Conservation (phyloP, 2,329 filamentous ascomycete species). For the Aspergillus alliaceus region DNA sequence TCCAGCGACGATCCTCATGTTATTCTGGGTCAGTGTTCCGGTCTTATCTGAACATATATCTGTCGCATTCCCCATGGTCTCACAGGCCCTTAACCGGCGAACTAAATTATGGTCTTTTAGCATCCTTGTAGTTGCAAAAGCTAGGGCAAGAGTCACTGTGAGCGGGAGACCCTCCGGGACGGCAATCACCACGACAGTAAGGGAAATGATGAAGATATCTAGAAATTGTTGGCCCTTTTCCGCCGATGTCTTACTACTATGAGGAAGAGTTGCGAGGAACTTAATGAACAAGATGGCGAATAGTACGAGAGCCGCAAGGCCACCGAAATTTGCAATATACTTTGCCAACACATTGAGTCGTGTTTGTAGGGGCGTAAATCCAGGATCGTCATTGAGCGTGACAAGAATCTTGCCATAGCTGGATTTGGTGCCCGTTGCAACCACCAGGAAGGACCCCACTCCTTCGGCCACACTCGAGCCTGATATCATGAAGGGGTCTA, state of each 20-base stretch:
- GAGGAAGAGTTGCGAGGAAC: constrained; percentile 61
- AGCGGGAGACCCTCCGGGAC: constrained; percentile 58
- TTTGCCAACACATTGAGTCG: constrained; percentile 73
- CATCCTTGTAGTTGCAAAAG: constrained; percentile 60
- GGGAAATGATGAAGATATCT: constrained; percentile 54
- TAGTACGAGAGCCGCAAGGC: constrained; percentile 64
- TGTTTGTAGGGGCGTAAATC: constrained; percentile 72
- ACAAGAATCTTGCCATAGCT: constrained; percentile 73
- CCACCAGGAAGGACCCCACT: constrained; percentile 70
- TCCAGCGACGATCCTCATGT: constrained; percentile 58
- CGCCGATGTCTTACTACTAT: constrained; percentile 40
- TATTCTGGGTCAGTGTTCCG: constrained; percentile 60
- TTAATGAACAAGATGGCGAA: constrained; percentile 73
- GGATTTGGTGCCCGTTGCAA: constrained; percentile 70
- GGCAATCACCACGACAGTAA: constrained; percentile 58
- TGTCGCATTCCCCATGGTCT: constrained; percentile 63
- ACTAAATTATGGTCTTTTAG: constrained; percentile 60
- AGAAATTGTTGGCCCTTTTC: constrained; percentile 55
- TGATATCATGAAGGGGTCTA: constrained; percentile 73
- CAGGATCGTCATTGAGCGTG: constrained; percentile 69
- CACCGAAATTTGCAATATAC: constrained; percentile 70
- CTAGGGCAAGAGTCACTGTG: constrained; percentile 58
- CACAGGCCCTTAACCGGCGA: constrained; percentile 55
- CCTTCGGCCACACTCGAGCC: constrained; percentile 73
- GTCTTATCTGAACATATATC: constrained; percentile 64